Evolutionary conservation across 768 basidiomycete species (phyloP), one percentile per base, ranked within the genome.

Genomic region (Cytidiella melzeri): DNA sequence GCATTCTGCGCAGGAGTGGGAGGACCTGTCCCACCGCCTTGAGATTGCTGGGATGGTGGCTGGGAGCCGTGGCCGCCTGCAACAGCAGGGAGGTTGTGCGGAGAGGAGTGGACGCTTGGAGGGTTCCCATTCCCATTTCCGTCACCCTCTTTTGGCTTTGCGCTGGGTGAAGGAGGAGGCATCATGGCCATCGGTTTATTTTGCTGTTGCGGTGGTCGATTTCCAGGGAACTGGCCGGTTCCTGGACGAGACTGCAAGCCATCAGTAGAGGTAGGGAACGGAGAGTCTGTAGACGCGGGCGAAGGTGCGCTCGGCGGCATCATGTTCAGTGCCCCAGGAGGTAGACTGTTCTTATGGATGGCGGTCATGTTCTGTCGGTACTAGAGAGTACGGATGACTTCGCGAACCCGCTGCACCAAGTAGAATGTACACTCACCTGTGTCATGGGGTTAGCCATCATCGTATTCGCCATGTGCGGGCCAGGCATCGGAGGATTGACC

Each of bases 161-260:
- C 52, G 59, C 59, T 43, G 55, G 68, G 69, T 1, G 69, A 72
- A 36, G 80, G 76, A 4, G 79, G 79, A 4, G 78, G 75, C 10
- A 75, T 79, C 0, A 78, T 78, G 63, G 72, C 68, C 75, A 77
- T 79, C 13, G 61, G 60, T 45, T 70, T 71, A 41, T 61, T 65
- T 55, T 60, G 69, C 11, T 13, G 43, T 28, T 28, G 48, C 43
- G 25, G 40, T 15, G 25, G 52, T 25, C 39, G 41, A 23, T 41
- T 42, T 3, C 36, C 51, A 40, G 54, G 51, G 44, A 57, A 57
- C 43, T 68, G 68, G 18, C 64, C 64, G 51, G 67, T 12, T 60
- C 68, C 66, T 61, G 24, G 69, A 5, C 60, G 51, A 25, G 50
- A 48, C 21, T 55, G 62, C 26, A 63, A 63, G 23, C 30, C 30